Percentiles rank a stretch among this genome's conserved stretches.
These are phyloP conservation scores for Aspergillus leporis DNA, from an alignment of 495 filamentous ascomycete species.

Conservation along the genomic window DNA sequence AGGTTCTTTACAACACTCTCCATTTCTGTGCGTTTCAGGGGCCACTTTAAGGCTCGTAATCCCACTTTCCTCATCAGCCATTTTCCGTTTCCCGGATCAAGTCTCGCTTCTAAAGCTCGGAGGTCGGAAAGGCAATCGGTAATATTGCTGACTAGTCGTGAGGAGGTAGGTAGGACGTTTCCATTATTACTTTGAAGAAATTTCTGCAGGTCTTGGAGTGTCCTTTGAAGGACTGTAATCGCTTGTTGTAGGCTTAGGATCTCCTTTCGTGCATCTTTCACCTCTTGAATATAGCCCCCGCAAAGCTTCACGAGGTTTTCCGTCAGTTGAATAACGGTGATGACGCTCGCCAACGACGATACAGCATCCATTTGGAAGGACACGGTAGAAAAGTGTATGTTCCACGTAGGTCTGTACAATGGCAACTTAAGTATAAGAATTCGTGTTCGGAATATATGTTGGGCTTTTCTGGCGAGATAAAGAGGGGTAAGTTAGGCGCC, in stretches of 20 bases:
- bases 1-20: slow-evolving; percentile 24
- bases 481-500: too few species aligned
- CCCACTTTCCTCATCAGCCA: slow-evolving; percentile 30
- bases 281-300: slow-evolving; percentile 30
- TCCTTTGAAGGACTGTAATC: slow-evolving; percentile 20
- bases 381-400: too few species aligned
- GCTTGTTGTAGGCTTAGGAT: slow-evolving; percentile 24
- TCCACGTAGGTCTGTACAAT: too few species aligned
- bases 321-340: slow-evolving; percentile 31
- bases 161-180: too few species aligned
- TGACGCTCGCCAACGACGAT: too few species aligned
- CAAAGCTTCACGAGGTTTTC: slow-evolving; percentile 30
- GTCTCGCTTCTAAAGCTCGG: slow-evolving; percentile 25
- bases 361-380: too few species aligned
- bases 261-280: slow-evolving; percentile 29
- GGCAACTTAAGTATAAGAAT: too few species aligned
- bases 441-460: too few species aligned
- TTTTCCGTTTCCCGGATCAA: slow-evolving; percentile 27
- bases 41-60: slow-evolving; percentile 33
- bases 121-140: slow-evolving; percentile 27
- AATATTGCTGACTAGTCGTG: slow-evolving; percentile 24
- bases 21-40: slow-evolving; percentile 29
- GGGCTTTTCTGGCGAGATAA: too few species aligned
- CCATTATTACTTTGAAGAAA: too few species aligned
- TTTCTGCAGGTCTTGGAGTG: too few species aligned